A percentile compares a stretch with the other conserved stretches of the same genome.
phyloP scores from a whole-genome alignment of 2,329 filamentous ascomycete species.

The Alternaria conjuncta region DNA sequence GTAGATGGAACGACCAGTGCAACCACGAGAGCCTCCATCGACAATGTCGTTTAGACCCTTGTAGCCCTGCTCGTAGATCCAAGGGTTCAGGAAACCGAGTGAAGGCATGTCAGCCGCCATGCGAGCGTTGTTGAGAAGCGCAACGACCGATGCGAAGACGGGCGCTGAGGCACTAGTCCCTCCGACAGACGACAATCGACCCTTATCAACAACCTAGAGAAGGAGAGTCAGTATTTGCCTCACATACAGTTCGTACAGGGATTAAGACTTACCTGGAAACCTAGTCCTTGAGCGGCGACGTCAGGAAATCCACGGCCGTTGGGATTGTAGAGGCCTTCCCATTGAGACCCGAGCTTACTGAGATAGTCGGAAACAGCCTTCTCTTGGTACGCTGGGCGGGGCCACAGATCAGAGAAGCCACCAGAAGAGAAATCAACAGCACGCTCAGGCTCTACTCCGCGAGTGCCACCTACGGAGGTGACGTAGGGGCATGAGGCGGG shows the following conservation, averaged over 20 bases:
- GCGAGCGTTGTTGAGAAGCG: slow-evolving; percentile 49
- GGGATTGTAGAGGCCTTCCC: slow-evolving; percentile 53
- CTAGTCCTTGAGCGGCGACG: slow-evolving; percentile 49
- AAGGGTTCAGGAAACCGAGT: slow-evolving; percentile 51
- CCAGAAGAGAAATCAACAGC: slow-evolving; percentile 52
- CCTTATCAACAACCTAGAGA: slow-evolving; percentile 47
- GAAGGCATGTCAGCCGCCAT: slow-evolving; percentile 41
- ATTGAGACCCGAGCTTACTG: slow-evolving; percentile 46
- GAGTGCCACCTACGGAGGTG: slow-evolving; percentile 55
- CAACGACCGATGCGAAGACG: slow-evolving; percentile 46
- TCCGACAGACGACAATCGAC: slow-evolving; percentile 38
- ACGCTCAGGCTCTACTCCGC: slow-evolving; percentile 48
- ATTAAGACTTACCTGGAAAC: slow-evolving; percentile 35
- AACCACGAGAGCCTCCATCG: slow-evolving; percentile 55
- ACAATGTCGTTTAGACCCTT: slow-evolving; percentile 58
- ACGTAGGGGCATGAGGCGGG: slow-evolving; percentile 57
- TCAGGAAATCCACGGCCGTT: slow-evolving; percentile 55
- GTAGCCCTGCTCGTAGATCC: slow-evolving; percentile 52
- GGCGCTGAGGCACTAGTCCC: slow-evolving; percentile 51
- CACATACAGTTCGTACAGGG: background rate
- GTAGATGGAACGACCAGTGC: slow-evolving; percentile 49
- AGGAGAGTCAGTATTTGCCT: background rate
- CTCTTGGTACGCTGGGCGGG: slow-evolving; percentile 52
- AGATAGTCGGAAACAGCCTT: slow-evolving; percentile 50
- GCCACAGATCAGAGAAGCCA: slow-evolving; percentile 55